phyloP scores from a whole-genome alignment of 2,329 filamentous ascomycete genomes.

The Thielaviopsis ethacetica region DNA sequence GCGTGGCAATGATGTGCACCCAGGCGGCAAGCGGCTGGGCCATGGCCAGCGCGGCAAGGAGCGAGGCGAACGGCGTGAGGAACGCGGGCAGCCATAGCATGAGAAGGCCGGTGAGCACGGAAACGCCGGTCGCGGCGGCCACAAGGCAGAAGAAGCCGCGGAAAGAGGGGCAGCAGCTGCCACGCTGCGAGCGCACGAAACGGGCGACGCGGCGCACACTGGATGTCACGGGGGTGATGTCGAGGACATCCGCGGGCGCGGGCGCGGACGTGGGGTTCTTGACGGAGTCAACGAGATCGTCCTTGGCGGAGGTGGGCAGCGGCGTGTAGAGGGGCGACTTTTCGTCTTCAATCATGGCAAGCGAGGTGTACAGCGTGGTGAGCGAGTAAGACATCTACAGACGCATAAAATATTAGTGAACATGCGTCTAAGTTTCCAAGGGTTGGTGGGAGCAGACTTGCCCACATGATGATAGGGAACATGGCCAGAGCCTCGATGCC shows the following conservation, averaged over 20 bases:
- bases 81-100: slow-evolving; percentile 14
- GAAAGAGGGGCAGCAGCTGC: slow-evolving; percentile 46
- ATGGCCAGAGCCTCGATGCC: slow-evolving; percentile 1
- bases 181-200: slow-evolving; percentile 44
- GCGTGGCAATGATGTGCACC: slow-evolving; percentile 74
- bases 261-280: slow-evolving; percentile 20
- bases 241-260: slow-evolving; percentile 18
- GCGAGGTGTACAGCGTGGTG: slow-evolving; percentile 31
- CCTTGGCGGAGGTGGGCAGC: slow-evolving; percentile 25
- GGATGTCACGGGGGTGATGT: slow-evolving; percentile 28
- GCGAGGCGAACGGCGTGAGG: slow-evolving; percentile 26
- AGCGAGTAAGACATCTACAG: slow-evolving; percentile 35
- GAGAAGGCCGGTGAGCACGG: slow-evolving; percentile 21
- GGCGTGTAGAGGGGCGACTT: slow-evolving; percentile 38
- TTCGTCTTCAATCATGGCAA: slow-evolving; percentile 43
- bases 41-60: slow-evolving; percentile 38
- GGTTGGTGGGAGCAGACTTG: not conserved
- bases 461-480: slow-evolving; percentile 6
- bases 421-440: not conserved
- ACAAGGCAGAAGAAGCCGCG: slow-evolving; percentile 45
- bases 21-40: slow-evolving; percentile 54
- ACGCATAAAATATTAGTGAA: not conserved
- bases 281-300: slow-evolving; percentile 15
- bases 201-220: slow-evolving; percentile 34
- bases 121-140: slow-evolving; percentile 24